These are phyloP conservation scores for Globomyces sp. DNA, from an alignment of 371 early-diverging fungal genomes.

Conservation along the genomic window DNA sequence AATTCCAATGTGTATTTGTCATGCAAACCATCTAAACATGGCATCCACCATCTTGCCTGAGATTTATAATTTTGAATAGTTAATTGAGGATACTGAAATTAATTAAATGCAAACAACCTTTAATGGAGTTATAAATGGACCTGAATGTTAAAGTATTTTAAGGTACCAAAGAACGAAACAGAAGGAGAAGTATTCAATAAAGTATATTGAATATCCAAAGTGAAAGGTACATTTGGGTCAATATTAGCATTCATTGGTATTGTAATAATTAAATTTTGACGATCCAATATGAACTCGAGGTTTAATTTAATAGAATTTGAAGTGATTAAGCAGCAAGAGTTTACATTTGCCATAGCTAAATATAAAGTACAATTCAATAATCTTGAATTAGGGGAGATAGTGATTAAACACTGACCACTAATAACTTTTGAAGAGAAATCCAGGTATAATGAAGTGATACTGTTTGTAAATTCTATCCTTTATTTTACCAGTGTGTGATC, in stretches of 20 bases:
- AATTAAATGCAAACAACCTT: not conserved
- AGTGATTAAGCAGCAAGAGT: not conserved
- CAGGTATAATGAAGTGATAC: too few species aligned
- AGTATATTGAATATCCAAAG: not conserved
- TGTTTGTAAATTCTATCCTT: too few species aligned
- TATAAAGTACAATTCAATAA: not conserved
- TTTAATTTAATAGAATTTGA: not conserved
- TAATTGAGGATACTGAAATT: not conserved
- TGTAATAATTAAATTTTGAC: too few species aligned
- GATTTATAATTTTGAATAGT: not conserved
- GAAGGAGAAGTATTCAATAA: not conserved
- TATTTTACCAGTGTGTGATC: too few species aligned
- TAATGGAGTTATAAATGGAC: not conserved
- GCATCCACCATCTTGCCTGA: constrained; percentile 12
- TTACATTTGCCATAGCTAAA: not conserved
- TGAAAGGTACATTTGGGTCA: not conserved
- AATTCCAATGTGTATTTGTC: constrained; percentile 13
- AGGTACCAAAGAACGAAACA: not conserved
- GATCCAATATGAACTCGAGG: too few species aligned
- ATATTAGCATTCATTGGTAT: not conserved
- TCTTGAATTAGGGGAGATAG: not conserved
- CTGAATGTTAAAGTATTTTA: not conserved
- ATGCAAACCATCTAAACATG: constrained; percentile 3
- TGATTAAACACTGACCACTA: too few species aligned
- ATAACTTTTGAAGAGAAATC: too few species aligned